These are phyloP conservation scores for Clonostachys rhizophaga DNA, from an alignment of 2,329 filamentous ascomycete species.

Conservation along the genomic window DNA sequence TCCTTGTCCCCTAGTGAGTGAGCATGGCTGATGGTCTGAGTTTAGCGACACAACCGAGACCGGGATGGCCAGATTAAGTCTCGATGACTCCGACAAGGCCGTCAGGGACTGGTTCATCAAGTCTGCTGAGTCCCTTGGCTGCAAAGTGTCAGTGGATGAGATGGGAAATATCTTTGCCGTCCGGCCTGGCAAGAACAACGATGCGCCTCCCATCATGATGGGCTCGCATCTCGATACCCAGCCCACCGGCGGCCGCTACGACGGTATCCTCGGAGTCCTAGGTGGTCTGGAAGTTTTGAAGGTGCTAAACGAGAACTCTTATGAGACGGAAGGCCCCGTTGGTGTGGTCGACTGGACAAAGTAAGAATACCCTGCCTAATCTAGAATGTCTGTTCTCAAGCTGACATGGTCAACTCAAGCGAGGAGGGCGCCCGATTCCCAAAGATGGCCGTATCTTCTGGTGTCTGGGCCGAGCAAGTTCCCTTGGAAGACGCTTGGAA, in stretches of 20 bases:
- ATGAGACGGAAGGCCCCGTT: slow-evolving; percentile 66
- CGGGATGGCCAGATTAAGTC: slow-evolving; percentile 72
- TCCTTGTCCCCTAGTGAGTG: too few relatives aligned
- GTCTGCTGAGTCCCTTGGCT: slow-evolving; percentile 60
- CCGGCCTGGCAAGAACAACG: slow-evolving; percentile 52
- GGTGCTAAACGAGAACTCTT: slow-evolving; percentile 56
- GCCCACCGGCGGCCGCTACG: slow-evolving; percentile 63
- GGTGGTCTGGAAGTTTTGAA: slow-evolving; percentile 70
- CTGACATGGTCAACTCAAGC: slow-evolving; percentile 27
- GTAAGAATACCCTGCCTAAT: slow-evolving; percentile 19
- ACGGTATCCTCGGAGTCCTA: slow-evolving; percentile 71
- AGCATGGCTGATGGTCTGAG: too few relatives aligned
- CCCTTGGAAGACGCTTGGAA: slow-evolving; percentile 55
- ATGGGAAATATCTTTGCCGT: slow-evolving; percentile 81
- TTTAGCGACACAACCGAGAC: slow-evolving; percentile 42
- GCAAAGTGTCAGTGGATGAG: slow-evolving; percentile 62
- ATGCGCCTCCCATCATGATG: slow-evolving; percentile 60
- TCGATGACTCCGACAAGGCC: slow-evolving; percentile 70
- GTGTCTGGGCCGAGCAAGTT: slow-evolving; percentile 70
- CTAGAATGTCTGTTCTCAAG: neutral
- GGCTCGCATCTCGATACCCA: slow-evolving; percentile 68
- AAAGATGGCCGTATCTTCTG: slow-evolving; percentile 70
- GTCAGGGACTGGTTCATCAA: slow-evolving; percentile 75
- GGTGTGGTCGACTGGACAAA: slow-evolving; percentile 79
- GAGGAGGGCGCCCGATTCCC: slow-evolving; percentile 81